These are phyloP conservation scores for Pholiota microspora DNA, from an alignment of 768 basidiomycete genomes.

Conservation along the genomic window DNA sequence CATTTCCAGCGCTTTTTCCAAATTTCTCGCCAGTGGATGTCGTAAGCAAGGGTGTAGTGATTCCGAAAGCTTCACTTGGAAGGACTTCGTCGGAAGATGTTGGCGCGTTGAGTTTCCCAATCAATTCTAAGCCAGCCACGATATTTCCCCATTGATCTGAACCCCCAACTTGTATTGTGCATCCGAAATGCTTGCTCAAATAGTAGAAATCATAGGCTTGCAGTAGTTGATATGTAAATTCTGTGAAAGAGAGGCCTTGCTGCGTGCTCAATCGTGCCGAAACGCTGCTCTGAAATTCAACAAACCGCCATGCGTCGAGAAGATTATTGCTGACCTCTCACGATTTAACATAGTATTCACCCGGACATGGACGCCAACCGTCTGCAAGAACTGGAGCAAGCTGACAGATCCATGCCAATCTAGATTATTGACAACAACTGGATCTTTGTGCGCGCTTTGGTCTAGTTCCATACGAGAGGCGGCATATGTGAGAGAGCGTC, in stretches of 20 bases:
- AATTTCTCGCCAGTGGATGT: slow-evolving; percentile 92
- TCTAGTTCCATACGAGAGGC: slow-evolving; percentile 26
- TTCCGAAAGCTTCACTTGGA: slow-evolving; percentile 57
- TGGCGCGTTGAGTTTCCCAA: slow-evolving; percentile 49
- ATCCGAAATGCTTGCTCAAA: slow-evolving; percentile 61
- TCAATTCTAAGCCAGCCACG: slow-evolving; percentile 88
- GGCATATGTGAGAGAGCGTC: slow-evolving; percentile 62
- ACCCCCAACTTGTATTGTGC: slow-evolving; percentile 90
- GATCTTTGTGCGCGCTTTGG: slow-evolving; percentile 18
- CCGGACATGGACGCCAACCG: slow-evolving; percentile 74
- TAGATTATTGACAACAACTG: slow-evolving; percentile 45
- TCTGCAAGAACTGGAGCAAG: slow-evolving; percentile 82
- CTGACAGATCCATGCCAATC: slow-evolving; percentile 76
- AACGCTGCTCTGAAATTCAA: slow-evolving; percentile 50
- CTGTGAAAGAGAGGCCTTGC: slow-evolving; percentile 95
- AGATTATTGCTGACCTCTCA: slow-evolving; percentile 64
- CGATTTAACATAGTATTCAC: slow-evolving; percentile 88
- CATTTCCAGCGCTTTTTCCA: slow-evolving; percentile 96
- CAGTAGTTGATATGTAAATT: slow-evolving; percentile 95
- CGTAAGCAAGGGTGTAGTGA: slow-evolving; percentile 94
- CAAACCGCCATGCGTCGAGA: neutral
- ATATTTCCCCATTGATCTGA: slow-evolving; percentile 99
- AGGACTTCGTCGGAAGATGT: slow-evolving; percentile 17
- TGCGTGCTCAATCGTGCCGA: slow-evolving; percentile 74
- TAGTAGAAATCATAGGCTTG: slow-evolving; percentile 95